Evolutionary conservation across 1,139 yeast genomes (phyloP).

Genomic region (Magnusiomyces suaveolens): DNA sequence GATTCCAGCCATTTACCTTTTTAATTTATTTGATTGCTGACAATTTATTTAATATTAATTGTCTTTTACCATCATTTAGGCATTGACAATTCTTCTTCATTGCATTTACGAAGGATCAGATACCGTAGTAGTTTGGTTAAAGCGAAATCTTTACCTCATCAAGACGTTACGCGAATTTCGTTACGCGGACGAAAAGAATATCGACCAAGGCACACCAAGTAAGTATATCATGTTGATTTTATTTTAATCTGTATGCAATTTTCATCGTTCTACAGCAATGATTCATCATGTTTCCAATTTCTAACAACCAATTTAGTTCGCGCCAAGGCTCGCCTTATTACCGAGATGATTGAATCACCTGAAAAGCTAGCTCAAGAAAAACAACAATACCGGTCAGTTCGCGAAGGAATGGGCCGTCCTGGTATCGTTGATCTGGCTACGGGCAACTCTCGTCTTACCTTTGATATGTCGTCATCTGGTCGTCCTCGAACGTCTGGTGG

Average conservation of each 20-base stretch:
- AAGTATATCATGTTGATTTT: constrained; percentile 7
- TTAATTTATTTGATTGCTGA: too few relatives aligned
- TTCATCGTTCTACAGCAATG: not conserved
- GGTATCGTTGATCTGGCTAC: constrained; percentile 23
- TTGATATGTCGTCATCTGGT: not conserved
- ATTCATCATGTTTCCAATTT: not conserved
- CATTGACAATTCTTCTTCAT: constrained; percentile 76
- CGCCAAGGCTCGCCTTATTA: constrained; percentile 26
- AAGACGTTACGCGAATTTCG: constrained; percentile 52
- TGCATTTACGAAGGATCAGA: constrained; percentile 81
- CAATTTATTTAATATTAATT: too few relatives aligned
- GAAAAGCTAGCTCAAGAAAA: constrained; percentile 26
- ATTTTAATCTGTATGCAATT: not conserved
- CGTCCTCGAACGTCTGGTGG: not conserved
- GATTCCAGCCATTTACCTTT: too few relatives aligned
- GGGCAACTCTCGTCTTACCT: not conserved
- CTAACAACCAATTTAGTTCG: constrained; percentile 19
- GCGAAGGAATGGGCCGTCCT: constrained; percentile 28
- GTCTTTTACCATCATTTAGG: constrained; percentile 20
- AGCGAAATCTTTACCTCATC: constrained; percentile 65
- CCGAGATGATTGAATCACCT: constrained; percentile 25
- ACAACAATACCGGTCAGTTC: constrained; percentile 24
- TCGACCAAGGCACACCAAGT: constrained; percentile 28
- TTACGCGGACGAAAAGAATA: constrained; percentile 27
- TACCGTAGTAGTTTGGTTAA: constrained; percentile 79